Base-by-base conservation (phyloP, 306 rosid genomes). In the Trifolium repens region DNA sequence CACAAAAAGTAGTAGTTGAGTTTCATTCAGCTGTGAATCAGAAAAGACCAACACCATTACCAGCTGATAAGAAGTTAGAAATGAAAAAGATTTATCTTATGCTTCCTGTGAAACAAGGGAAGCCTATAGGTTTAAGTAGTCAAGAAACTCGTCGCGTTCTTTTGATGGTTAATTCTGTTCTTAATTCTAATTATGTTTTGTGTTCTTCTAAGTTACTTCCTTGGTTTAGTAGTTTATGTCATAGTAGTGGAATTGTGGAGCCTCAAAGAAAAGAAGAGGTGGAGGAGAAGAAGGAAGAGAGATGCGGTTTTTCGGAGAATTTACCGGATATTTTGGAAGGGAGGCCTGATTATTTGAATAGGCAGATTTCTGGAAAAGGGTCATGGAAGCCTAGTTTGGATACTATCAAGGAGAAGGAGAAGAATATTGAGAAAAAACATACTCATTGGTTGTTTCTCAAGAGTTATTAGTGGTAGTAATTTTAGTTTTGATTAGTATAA, bases 311-410 rank as follows among this genome's bases (percentile, higher is more conserved):
- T 75, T 67, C 81, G 1, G 90, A 82, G 75, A 39, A 77, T 58
- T 46, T 73, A 73, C 66, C 75, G 1, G 96, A 82, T 47, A 63
- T 60, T 8, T 71, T 67, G 52, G 91, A 84, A 66, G 86, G 53
- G 24, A 88, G 85, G 67, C 93, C 96, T 1, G 91, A 89, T 8
- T 91, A 84, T 88, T 77, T 91, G 91, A 88, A 80, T 37, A 80
- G 92, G 83, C 90, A 91, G 67, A 54, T 90, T 3, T 91, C 98
- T 0, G 93, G 89, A 27, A 89, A 84, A 49, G 89, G 78, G 19
- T 32, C 35, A 32, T 94, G 98, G 98, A 94, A 89, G 76, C 98
- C 98, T 22, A 87, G 84, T 40, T 86, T 94, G 90, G 97, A 90
- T 43, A 84, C 98, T 8, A 94, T 94, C 8, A 86, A 75, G 77